Conservation (phyloP, 164 flowering plant species). For the Liriodendron chinense region DNA sequence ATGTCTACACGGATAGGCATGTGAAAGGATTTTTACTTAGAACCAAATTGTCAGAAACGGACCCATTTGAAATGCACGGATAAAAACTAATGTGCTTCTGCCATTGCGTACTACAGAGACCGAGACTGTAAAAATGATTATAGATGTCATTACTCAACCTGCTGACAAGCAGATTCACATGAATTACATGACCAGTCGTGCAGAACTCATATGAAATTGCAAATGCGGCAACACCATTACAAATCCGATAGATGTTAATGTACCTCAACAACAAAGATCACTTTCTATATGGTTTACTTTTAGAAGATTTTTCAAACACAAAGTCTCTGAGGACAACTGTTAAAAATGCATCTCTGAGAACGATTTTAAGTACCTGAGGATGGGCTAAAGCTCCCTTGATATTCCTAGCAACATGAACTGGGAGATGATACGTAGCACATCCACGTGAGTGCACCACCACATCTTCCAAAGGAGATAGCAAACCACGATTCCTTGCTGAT, state of each 20-base stretch:
- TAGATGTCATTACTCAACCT: no score
- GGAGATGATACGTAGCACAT: conserved; percentile 86
- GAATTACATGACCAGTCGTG: neutral
- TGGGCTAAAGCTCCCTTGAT: conserved; percentile 56
- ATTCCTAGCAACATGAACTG: conserved; percentile 52
- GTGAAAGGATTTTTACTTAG: neutral
- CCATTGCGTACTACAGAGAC: neutral
- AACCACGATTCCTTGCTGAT: conserved; percentile 76
- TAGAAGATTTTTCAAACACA: neutral
- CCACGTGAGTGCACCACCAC: conserved; percentile 74
- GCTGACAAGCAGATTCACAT: no score
- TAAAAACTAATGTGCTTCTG: no score
- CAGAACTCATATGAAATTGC: neutral
- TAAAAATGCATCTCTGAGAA: neutral
- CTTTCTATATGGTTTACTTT: neutral
- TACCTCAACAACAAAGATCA: neutral
- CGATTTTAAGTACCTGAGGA: conserved; percentile 69
- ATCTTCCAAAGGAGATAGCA: conserved; percentile 68
- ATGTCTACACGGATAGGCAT: no score
- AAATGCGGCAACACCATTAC: neutral
- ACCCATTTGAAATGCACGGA: neutral
- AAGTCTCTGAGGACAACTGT: neutral
- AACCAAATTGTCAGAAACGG: neutral
- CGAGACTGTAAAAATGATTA: no score
- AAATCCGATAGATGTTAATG: neutral